Percentiles rank a stretch among this genome's conserved stretches.
phyloP scores from a whole-genome alignment of 2,329 filamentous ascomycete genomes.

The Aspergillus ustus region DNA sequence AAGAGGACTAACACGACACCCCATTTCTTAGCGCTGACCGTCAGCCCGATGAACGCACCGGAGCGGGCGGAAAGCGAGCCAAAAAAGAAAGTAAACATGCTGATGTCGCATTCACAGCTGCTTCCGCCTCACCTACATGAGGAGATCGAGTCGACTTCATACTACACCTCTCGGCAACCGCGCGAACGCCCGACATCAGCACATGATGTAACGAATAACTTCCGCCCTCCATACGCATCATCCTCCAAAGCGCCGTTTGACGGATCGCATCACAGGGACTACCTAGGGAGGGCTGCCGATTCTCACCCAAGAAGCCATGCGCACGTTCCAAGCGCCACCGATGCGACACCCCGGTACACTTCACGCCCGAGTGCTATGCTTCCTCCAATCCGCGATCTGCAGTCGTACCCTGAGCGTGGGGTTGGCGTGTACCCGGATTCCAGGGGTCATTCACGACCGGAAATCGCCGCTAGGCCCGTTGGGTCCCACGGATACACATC shows the following conservation, averaged over 20 bases:
- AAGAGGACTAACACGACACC: constrained; percentile 18
- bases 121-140: constrained; percentile 48
- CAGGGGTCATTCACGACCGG: constrained; percentile 32
- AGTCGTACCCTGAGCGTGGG: constrained; percentile 37
- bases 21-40: constrained; percentile 8
- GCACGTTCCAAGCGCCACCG: constrained; percentile 24
- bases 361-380: constrained; percentile 43
- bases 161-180: constrained; percentile 34
- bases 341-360: constrained; percentile 26
- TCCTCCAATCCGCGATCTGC: constrained; percentile 43
- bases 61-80: not conserved
- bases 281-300: constrained; percentile 28
- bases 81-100: constrained; percentile 6
- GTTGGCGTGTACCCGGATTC: constrained; percentile 34
- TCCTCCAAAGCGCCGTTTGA: constrained; percentile 29
- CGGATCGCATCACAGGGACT: constrained; percentile 30
- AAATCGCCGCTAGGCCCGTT: constrained; percentile 28
- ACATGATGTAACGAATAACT: constrained; percentile 36
- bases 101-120: constrained; percentile 32
- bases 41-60: not conserved
- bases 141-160: constrained; percentile 47
- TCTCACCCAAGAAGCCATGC: constrained; percentile 27
- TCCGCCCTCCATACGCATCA: constrained; percentile 32
- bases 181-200: constrained; percentile 37
- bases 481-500: constrained; percentile 16